Conservation (phyloP, 108 stramenopile genomes). For the Pseudonitzschia delicatissima region DNA sequence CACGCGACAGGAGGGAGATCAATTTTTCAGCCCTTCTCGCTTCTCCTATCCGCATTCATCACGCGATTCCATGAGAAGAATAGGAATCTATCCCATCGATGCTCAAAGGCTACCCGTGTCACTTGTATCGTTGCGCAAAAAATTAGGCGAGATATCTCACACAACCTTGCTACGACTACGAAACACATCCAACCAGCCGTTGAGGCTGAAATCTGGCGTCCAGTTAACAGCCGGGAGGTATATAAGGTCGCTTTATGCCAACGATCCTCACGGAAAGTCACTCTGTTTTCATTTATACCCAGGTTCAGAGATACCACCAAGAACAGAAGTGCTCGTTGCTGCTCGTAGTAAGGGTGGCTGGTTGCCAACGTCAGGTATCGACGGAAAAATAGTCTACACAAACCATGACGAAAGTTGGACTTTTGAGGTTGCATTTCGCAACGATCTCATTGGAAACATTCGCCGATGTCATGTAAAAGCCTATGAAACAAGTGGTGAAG, state of each 20-base stretch:
- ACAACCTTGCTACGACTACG: conserved; percentile 31
- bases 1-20: background rate
- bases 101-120: conserved; percentile 32
- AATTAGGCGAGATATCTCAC: conserved; percentile 29
- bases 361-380: conserved; percentile 32
- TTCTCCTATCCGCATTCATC: background rate
- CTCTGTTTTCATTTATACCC: conserved; percentile 30
- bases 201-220: conserved; percentile 32
- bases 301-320: conserved; percentile 29
- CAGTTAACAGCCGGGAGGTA: conserved; percentile 31
- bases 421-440: conserved; percentile 28
- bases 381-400: conserved; percentile 22
- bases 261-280: conserved; percentile 1
- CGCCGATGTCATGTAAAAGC: conserved; percentile 25
- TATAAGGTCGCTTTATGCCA: conserved; percentile 24
- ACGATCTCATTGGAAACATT: conserved; percentile 15
- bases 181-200: conserved; percentile 31
- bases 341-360: conserved; percentile 30
- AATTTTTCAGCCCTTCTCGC: background rate
- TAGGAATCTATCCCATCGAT: conserved; percentile 25
- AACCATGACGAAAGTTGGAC: conserved; percentile 24
- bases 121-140: conserved; percentile 23
- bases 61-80: background rate
- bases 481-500: conserved; percentile 10
- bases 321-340: conserved; percentile 32